Percentiles rank a stretch among this genome's conserved stretches.
Conservation (phyloP, 2,329 filamentous ascomycete genomes). For the Lecanicillium sp. region DNA sequence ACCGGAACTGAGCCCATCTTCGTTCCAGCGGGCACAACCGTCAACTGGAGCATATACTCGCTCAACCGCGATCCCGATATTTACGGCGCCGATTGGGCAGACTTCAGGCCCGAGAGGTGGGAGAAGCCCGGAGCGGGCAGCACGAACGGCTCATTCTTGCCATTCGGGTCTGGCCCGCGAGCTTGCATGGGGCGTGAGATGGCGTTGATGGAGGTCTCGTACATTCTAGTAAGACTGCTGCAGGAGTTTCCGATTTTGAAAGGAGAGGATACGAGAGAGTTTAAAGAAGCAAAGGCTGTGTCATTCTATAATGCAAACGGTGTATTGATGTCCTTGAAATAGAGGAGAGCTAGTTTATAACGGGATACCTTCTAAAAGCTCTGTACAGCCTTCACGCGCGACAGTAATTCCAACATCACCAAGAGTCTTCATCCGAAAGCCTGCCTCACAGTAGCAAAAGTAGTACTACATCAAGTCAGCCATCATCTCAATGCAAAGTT, state of each 20-base stretch:
- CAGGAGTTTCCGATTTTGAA: conserved; percentile 1
- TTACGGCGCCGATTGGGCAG: conserved; percentile 7
- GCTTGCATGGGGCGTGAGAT: conserved; percentile 7
- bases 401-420: conserved; percentile 68
- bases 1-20: conserved; percentile 40
- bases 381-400: conserved; percentile 53
- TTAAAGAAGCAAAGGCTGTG: conserved; percentile 5
- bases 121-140: not conserved
- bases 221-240: conserved; percentile 5
- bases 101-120: conserved; percentile 6
- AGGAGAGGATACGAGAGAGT: conserved; percentile 2
- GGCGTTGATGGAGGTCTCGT: conserved; percentile 6
- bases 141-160: conserved; percentile 2
- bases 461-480: conserved; percentile 46
- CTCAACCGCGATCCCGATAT: conserved; percentile 5
- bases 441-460: conserved; percentile 68
- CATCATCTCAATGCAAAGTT: conserved; percentile 3
- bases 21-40: conserved; percentile 36
- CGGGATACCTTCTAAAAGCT: conserved; percentile 64
- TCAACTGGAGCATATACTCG: conserved; percentile 15
- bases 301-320: conserved; percentile 5
- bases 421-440: conserved; percentile 63
- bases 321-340: too few species aligned
- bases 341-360: too few species aligned
- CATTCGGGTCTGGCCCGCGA: conserved; percentile 7